These are phyloP conservation scores for Terfezia boudieri DNA, from an alignment of 495 filamentous ascomycete species.

Conservation along the genomic window DNA sequence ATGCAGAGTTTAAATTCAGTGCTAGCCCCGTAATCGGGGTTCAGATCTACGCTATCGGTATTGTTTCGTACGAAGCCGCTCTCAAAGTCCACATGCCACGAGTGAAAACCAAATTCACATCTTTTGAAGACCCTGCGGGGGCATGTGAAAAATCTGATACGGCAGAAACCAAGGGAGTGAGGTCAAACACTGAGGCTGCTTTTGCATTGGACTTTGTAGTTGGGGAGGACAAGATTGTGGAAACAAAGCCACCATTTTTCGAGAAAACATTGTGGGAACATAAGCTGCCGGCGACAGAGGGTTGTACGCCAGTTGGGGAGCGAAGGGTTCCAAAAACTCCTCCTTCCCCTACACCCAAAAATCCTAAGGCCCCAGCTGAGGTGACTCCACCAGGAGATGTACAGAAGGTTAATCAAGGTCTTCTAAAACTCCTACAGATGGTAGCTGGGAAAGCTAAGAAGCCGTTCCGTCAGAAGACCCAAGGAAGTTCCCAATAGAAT, in stretches of 20 bases:
- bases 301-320: too few relatives aligned
- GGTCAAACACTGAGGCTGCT: not conserved
- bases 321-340: too few relatives aligned
- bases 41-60: not conserved
- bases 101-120: not conserved
- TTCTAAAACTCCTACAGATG: too few relatives aligned
- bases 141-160: not conserved
- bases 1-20: not conserved
- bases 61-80: not conserved
- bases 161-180: not conserved
- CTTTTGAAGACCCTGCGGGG: not conserved
- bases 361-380: too few relatives aligned
- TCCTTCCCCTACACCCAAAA: too few relatives aligned
- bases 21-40: not conserved
- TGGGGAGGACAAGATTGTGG: not conserved
- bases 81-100: not conserved
- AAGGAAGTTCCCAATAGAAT: too few relatives aligned
- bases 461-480: too few relatives aligned
- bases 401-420: too few relatives aligned
- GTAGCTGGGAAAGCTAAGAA: too few relatives aligned
- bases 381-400: too few relatives aligned
- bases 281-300: not conserved
- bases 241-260: not conserved
- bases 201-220: not conserved
- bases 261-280: not conserved